phyloP scores from a whole-genome alignment of 345 rosid species.

The Populus simonii region DNA sequence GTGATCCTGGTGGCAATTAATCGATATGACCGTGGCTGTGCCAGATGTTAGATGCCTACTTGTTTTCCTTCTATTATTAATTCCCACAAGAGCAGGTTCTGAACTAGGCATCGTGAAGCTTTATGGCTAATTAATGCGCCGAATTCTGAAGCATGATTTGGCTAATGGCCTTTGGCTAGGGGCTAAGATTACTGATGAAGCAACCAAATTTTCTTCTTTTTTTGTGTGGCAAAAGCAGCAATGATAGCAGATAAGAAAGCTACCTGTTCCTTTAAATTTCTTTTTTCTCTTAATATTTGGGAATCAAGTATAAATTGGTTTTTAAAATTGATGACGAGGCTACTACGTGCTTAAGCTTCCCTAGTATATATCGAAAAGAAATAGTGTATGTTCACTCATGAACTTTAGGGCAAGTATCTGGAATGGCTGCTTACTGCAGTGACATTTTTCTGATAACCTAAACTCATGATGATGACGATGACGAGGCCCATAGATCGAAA shows the following conservation, averaged over 20 bases:
- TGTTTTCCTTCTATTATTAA: background rate
- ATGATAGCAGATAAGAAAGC: background rate
- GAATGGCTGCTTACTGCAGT: background rate
- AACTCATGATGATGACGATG: background rate
- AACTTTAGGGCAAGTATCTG: background rate
- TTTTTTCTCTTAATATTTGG: background rate
- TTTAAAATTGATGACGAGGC: background rate
- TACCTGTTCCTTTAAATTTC: background rate
- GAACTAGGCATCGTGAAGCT: background rate
- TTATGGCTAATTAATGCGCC: background rate
- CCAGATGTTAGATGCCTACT: background rate
- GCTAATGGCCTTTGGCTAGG: background rate
- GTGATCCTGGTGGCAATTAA: background rate
- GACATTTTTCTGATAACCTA: background rate
- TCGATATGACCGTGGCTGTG: background rate
- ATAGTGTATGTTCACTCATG: background rate
- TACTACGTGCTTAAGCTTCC: background rate
- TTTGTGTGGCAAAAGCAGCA: background rate
- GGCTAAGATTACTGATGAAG: background rate
- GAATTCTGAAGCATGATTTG: background rate
- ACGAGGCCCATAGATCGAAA: slow-evolving; percentile 1
- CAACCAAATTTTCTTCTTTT: background rate
- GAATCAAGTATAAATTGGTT: background rate
- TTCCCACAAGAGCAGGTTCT: background rate
- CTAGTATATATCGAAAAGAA: background rate